Base-by-base conservation (phyloP, 306 rosid species). In the barrel medic (Medicago truncatula) region DNA sequence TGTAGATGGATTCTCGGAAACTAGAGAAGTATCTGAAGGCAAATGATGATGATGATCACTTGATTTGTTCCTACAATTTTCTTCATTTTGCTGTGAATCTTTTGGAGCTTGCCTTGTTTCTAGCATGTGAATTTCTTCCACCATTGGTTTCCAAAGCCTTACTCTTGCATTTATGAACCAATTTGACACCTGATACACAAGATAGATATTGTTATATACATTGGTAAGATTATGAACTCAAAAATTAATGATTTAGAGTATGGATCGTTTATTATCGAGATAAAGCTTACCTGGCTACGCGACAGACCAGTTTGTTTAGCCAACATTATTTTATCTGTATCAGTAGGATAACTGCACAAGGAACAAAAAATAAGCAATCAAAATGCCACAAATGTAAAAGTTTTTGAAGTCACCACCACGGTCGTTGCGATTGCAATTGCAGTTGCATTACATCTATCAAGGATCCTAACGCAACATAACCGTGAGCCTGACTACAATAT, bases 131-230 rank as follows among this genome's bases (percentile, higher is more conserved):
- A 93, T 93, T 82, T 93, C 98, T 82, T 93, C 97, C 72, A 91
- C 98, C 98, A 93, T 89, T 46, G 98, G 98, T 75, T 93, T 93
- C 98, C 98, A 93, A 0, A 93, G 89, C 88, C 98, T 83, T 53
- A 93, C 98, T 80, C 98, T 89, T 66, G 98, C 98, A 78, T 93
- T 93, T 47, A 93, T 93, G 80, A 93, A 93, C 98, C 98, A 93
- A 81, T 93, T 93, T 6, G 98, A 93, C 17, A 93, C 96, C 98
- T 93, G 68, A 3, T 28, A 63, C 50, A 44, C 5, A 10, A 25
- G 34, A 57, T 5, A 38, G 5, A 57, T 4, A 16, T 54, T 36
- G 67, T 62, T 60, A 70, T 46, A n/a, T n/a, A n/a, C n/a, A 58
- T 67, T 54, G 38, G 44, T 58, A 66, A 18, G 78, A 46, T 12